These are phyloP conservation scores for Chaetomium cochliodes DNA, from an alignment of 495 filamentous ascomycete genomes.

Conservation along the genomic window DNA sequence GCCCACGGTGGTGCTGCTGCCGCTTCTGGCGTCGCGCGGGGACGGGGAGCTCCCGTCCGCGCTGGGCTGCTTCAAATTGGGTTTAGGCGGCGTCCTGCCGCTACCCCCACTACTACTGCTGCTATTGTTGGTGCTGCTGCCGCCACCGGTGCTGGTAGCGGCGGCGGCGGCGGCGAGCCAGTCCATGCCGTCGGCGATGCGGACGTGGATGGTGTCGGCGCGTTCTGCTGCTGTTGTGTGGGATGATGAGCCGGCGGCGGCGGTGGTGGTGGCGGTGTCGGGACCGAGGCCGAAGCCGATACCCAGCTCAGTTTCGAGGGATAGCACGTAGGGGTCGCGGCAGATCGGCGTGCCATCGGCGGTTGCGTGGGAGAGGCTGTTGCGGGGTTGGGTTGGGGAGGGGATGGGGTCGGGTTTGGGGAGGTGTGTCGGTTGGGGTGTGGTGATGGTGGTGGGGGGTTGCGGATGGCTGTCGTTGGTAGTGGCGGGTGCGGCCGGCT, in stretches of 20 bases:
- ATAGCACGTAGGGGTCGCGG: slow-evolving; percentile 14
- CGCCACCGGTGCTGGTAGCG: background rate
- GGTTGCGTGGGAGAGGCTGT: background rate
- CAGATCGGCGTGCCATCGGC: slow-evolving; percentile 17
- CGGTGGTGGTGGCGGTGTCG: background rate
- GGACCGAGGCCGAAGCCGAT: background rate
- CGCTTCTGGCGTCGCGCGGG: too few relatives aligned
- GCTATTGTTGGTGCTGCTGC: too few relatives aligned
- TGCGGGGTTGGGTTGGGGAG: background rate
- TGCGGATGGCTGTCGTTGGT: background rate
- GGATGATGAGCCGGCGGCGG: background rate
- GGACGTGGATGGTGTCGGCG: background rate
- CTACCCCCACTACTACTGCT: too few relatives aligned
- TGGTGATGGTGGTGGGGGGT: too few relatives aligned
- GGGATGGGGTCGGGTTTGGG: background rate
- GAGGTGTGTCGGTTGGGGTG: slow-evolving; percentile 1
- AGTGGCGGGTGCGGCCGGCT: background rate
- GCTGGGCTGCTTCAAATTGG: too few relatives aligned
- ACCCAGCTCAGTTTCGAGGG: slow-evolving; percentile 16
- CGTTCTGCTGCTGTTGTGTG: background rate
- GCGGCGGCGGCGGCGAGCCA: background rate
- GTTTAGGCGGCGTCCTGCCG: too few relatives aligned
- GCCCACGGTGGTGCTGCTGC: background rate
- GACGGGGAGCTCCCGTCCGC: too few relatives aligned
- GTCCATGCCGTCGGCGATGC: background rate